phyloP scores from a whole-genome alignment of 73 alveolate genomes.

The Paraurostyla sp. region DNA sequence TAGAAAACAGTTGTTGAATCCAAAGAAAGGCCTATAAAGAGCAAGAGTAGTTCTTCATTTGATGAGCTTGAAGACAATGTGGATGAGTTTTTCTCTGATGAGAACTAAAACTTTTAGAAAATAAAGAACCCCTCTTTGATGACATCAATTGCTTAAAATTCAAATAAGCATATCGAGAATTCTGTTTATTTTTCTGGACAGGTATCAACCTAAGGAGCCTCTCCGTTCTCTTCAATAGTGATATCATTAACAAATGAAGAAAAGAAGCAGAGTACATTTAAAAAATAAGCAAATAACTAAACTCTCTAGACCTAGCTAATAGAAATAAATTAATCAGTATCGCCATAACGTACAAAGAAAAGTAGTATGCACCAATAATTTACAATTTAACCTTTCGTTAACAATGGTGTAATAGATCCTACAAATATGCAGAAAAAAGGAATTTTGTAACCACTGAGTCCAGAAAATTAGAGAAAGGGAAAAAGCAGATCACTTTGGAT shows the following conservation, averaged over 20 bases:
- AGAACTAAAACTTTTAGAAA: slow-evolving; percentile 14
- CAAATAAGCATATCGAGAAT: not conserved
- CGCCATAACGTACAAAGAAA: slow-evolving; percentile 30
- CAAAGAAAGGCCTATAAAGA: too few relatives aligned
- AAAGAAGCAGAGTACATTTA: slow-evolving; percentile 1
- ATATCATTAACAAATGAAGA: not conserved
- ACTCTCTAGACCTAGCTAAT: not conserved
- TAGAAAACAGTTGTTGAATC: too few relatives aligned
- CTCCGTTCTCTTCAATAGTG: too few relatives aligned
- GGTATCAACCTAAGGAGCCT: too few relatives aligned
- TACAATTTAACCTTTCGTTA: not conserved
- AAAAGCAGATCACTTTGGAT: slow-evolving; percentile 29
- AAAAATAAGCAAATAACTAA: not conserved
- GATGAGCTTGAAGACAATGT: slow-evolving; percentile 48
- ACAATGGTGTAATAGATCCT: too few relatives aligned
- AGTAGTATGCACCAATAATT: slow-evolving; percentile 17
- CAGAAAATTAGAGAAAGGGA: slow-evolving; percentile 41
- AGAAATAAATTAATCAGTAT: not conserved
- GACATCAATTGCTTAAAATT: slow-evolving; percentile 17
- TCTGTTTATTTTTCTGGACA: not conserved
- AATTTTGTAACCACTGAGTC: not conserved
- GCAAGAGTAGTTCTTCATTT: slow-evolving; percentile 28
- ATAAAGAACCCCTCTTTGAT: slow-evolving; percentile 43
- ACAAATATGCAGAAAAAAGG: not conserved
- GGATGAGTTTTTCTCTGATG: slow-evolving; percentile 23